phyloP scores from a whole-genome alignment of 2,329 filamentous ascomycete species.

The Lasiodiplodia hormozganensis region DNA sequence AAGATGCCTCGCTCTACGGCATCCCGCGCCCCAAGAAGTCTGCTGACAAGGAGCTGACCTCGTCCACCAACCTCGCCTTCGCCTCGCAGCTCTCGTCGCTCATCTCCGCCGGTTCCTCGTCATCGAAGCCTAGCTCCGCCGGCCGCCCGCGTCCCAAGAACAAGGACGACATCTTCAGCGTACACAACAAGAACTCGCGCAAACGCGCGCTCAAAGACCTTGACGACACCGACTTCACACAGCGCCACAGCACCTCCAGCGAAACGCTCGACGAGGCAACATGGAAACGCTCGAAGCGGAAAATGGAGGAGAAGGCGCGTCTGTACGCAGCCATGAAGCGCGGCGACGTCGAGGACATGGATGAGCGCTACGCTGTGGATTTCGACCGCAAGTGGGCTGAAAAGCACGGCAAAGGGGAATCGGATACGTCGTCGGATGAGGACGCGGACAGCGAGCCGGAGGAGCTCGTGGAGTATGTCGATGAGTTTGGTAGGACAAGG shows the following conservation, averaged over 20 bases:
- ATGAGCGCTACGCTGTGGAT: constrained; percentile 76
- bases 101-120: constrained; percentile 64
- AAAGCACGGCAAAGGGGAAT: constrained; percentile 53
- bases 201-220: constrained; percentile 69
- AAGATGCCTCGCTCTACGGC: constrained; percentile 78
- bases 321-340: constrained; percentile 90
- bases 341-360: constrained; percentile 73
- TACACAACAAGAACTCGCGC: constrained; percentile 67
- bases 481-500: constrained; percentile 89
- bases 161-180: constrained; percentile 74
- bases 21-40: constrained; percentile 71
- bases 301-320: constrained; percentile 89
- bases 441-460: constrained; percentile 53
- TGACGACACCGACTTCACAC: constrained; percentile 62
- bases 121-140: constrained; percentile 50
- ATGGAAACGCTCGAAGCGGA: constrained; percentile 73
- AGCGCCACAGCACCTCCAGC: constrained; percentile 69
- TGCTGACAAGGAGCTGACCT: constrained; percentile 68
- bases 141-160: constrained; percentile 63
- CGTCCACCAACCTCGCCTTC: constrained; percentile 80
- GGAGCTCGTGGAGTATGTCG: constrained; percentile 83
- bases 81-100: constrained; percentile 85
- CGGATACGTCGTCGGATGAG: constrained; percentile 48
- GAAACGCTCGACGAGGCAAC: constrained; percentile 64
- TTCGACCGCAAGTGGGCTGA: constrained; percentile 98